Conservation (phyloP, 2,329 filamentous ascomycete species). For the Alternaria solani region DNA sequence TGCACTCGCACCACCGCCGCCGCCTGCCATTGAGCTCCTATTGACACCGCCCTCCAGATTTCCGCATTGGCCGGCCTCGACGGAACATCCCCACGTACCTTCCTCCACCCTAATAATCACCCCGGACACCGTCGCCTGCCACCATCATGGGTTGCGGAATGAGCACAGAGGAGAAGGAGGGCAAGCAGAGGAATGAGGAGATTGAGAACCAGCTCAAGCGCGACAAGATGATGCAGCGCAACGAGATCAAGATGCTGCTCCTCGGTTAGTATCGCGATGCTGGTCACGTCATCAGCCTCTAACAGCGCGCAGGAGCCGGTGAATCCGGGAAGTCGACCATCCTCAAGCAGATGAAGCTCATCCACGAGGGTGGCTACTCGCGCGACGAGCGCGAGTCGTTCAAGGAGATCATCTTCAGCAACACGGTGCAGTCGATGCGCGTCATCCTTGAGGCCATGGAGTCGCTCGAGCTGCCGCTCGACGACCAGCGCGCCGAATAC, state of each 20-base stretch:
- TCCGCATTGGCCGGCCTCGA: slow-evolving; percentile 48
- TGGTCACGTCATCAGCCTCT: slow-evolving; percentile 29
- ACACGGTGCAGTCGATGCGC: slow-evolving; percentile 75
- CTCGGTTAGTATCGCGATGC: slow-evolving; percentile 72
- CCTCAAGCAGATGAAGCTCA: slow-evolving; percentile 98
- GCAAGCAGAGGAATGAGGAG: slow-evolving; percentile 99
- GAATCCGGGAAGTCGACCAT: slow-evolving; percentile 97
- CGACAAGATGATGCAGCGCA: slow-evolving; percentile 98
- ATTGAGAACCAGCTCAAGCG: slow-evolving; percentile 99
- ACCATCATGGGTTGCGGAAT: slow-evolving; percentile 98
- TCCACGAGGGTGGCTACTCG: slow-evolving; percentile 98
- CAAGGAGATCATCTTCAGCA: slow-evolving; percentile 77
- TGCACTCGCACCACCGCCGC: background rate
- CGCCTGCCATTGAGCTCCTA: slow-evolving; percentile 5
- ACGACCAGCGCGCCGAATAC: slow-evolving; percentile 93
- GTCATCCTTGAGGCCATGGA: slow-evolving; percentile 75
- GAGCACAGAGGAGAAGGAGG: slow-evolving; percentile 99
- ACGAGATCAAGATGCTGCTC: slow-evolving; percentile 99
- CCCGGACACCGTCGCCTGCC: slow-evolving; percentile 19
- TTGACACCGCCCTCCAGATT: slow-evolving; percentile 29
- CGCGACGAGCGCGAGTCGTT: slow-evolving; percentile 80
- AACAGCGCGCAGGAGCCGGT: slow-evolving; percentile 76
- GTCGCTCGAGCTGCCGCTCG: slow-evolving; percentile 78
- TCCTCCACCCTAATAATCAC: slow-evolving; percentile 39
- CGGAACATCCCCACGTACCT: slow-evolving; percentile 38